phyloP scores from a whole-genome alignment of 2,329 filamentous ascomycete species.

The Diatrype stigma region DNA sequence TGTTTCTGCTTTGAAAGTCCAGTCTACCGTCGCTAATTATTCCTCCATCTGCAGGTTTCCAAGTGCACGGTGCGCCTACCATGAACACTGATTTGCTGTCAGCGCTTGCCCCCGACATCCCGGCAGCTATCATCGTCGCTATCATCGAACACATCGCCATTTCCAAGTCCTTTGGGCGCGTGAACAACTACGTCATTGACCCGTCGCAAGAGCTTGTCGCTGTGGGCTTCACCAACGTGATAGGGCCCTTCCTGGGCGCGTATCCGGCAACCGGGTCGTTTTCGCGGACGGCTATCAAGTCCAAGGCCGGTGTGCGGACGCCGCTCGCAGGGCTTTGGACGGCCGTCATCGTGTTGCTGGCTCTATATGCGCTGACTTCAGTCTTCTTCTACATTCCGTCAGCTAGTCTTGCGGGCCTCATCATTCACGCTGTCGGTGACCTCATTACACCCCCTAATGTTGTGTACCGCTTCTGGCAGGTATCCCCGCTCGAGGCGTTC shows the following conservation, averaged over 20 bases:
- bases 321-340: slow-evolving; percentile 84
- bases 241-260: slow-evolving; percentile 74
- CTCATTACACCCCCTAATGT: slow-evolving; percentile 79
- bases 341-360: slow-evolving; percentile 73
- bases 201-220: slow-evolving; percentile 77
- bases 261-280: slow-evolving; percentile 90
- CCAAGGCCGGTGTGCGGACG: slow-evolving; percentile 86
- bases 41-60: slow-evolving; percentile 51
- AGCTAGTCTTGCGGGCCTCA: slow-evolving; percentile 72
- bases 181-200: slow-evolving; percentile 75
- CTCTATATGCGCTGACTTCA: slow-evolving; percentile 75
- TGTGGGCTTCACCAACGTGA: slow-evolving; percentile 70
- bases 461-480: slow-evolving; percentile 83
- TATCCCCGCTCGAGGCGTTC: slow-evolving; percentile 74
- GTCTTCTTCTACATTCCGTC: slow-evolving; percentile 89
- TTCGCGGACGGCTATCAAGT: slow-evolving; percentile 87
- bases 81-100: slow-evolving; percentile 58
- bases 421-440: slow-evolving; percentile 87
- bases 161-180: slow-evolving; percentile 74
- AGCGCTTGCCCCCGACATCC: slow-evolving; percentile 64
- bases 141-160: slow-evolving; percentile 83
- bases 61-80: slow-evolving; percentile 61
- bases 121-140: slow-evolving; percentile 70
- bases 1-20: background rate
- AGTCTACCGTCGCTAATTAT: too few relatives aligned